phyloP scores from a whole-genome alignment of 176 grass and related monocot species.

The Leersia perrieri region DNA sequence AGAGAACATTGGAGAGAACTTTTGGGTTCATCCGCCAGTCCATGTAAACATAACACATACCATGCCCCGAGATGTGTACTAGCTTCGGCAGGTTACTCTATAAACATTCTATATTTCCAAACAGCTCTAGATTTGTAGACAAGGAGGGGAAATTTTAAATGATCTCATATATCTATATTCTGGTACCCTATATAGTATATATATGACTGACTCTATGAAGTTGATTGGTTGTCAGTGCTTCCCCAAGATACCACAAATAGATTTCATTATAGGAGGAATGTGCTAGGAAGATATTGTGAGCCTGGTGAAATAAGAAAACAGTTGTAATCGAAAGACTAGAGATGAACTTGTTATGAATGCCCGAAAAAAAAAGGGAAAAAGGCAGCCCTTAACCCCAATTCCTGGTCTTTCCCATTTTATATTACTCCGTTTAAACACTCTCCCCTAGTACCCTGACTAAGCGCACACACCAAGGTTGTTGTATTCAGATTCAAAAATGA shows the following conservation, averaged over 20 bases:
- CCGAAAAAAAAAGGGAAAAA: constrained; percentile 13
- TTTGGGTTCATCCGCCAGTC: background rate
- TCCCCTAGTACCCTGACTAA: background rate
- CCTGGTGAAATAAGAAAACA: background rate
- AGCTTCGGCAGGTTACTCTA: too few relatives aligned
- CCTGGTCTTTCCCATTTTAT: background rate
- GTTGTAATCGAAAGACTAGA: background rate
- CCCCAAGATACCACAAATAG: background rate
- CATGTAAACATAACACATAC: background rate
- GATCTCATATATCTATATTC: background rate
- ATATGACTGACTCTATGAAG: background rate
- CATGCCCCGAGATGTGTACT: too few relatives aligned
- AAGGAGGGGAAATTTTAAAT: background rate
- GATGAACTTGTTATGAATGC: background rate
- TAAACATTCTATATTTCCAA: too few relatives aligned
- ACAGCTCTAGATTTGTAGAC: background rate
- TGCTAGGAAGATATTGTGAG: constrained; percentile 1
- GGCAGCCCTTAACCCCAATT: background rate
- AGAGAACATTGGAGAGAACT: background rate
- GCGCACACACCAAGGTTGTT: background rate
- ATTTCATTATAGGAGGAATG: background rate
- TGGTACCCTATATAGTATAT: background rate
- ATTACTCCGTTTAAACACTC: constrained; percentile 2
- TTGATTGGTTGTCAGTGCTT: background rate
- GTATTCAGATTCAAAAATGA: background rate